Evolutionary conservation across 257 asterid genomes (phyloP).

Genomic region (Rehmannia glutinosa): DNA sequence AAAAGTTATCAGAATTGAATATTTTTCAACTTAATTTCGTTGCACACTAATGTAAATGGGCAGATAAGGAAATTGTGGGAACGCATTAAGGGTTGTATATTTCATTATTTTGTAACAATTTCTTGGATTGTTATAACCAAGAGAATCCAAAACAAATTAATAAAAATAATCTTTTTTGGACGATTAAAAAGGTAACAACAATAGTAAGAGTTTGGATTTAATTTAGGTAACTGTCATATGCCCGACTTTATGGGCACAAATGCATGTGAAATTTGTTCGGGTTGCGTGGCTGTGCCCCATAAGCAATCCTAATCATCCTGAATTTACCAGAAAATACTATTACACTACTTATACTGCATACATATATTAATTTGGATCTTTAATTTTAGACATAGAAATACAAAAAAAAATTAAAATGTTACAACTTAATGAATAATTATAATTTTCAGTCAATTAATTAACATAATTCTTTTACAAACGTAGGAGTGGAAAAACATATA

Average conservation of each 20-base stretch:
- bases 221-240: constrained; percentile 32
- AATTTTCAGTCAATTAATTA: too few species aligned
- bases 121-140: background rate
- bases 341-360: too few species aligned
- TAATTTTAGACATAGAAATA: too few species aligned
- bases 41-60: too few species aligned
- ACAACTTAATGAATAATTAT: too few species aligned
- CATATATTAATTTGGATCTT: too few species aligned
- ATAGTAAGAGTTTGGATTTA: background rate
- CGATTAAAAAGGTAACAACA: background rate
- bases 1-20: too few species aligned
- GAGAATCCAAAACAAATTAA: background rate
- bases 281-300: background rate
- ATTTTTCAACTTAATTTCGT: too few species aligned
- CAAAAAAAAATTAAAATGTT: too few species aligned
- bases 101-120: background rate
- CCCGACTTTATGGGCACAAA: constrained; percentile 33
- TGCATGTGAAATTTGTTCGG: constrained; percentile 24
- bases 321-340: background rate
- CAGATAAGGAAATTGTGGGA: too few species aligned
- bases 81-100: background rate
- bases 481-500: too few species aligned
- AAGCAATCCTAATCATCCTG: background rate
- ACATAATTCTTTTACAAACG: too few species aligned
- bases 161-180: background rate